Conservation (phyloP, 768 basidiomycete species). For the Paxillus involutus region DNA sequence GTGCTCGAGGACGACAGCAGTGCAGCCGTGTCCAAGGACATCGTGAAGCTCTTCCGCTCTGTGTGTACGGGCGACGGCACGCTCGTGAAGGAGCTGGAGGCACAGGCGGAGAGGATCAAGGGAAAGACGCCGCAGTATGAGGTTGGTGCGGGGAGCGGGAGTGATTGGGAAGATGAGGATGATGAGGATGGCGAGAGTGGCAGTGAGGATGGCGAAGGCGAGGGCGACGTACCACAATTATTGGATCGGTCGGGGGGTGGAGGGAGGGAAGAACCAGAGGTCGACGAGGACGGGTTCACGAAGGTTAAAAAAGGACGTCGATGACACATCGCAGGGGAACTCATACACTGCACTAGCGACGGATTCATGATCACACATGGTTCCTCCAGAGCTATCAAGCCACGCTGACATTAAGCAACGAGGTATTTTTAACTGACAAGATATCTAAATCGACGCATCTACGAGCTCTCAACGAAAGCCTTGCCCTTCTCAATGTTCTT, state of each 20-base stretch:
- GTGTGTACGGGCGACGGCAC: conserved; percentile 44
- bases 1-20: conserved; percentile 84
- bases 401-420: conserved; percentile 4
- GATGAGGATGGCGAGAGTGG: conserved; percentile 44
- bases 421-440: conserved; percentile 20
- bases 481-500: conserved; percentile 98
- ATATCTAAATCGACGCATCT: conserved; percentile 18
- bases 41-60: conserved; percentile 68
- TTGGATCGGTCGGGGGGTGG: conserved; percentile 38
- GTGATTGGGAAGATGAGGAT: conserved; percentile 48
- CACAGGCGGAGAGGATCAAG: conserved; percentile 52
- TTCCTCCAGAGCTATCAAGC: too few relatives aligned
- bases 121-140: conserved; percentile 56
- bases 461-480: conserved; percentile 57
- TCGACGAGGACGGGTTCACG: conserved; percentile 94
- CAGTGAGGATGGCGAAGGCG: conserved; percentile 38
- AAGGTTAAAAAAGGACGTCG: conserved; percentile 59
- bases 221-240: conserved; percentile 56
- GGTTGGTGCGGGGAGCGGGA: conserved; percentile 38
- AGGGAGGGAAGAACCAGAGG: conserved; percentile 56
- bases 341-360: neutral
- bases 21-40: conserved; percentile 67
- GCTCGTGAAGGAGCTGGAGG: conserved; percentile 61
- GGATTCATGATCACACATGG: neutral
- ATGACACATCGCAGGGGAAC: conserved; percentile 20